Conservation (phyloP, 2,329 filamentous ascomycete species). For the Aspergillus felis region DNA sequence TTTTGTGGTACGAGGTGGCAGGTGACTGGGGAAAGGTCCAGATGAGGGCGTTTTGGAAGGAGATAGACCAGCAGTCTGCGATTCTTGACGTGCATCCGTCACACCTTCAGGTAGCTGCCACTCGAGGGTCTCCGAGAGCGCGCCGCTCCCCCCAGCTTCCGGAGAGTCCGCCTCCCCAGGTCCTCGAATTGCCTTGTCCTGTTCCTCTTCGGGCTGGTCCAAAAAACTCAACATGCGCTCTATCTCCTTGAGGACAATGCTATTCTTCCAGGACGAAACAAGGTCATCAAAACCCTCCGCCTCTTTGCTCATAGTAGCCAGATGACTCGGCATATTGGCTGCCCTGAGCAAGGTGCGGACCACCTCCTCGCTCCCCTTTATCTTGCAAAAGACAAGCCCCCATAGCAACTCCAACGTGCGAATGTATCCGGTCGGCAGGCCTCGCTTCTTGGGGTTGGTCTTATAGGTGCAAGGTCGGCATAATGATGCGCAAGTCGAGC, state of each 20-base stretch:
- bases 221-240: conserved; percentile 55
- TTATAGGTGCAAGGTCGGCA: conserved; percentile 67
- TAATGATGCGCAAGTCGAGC: conserved; percentile 62
- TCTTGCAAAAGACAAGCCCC: conserved; percentile 62
- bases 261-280: conserved; percentile 61
- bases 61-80: conserved; percentile 19
- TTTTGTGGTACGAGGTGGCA: conserved; percentile 13
- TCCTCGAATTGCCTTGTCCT: conserved; percentile 24
- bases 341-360: conserved; percentile 53
- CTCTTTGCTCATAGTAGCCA: conserved; percentile 37
- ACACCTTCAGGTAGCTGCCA: conserved; percentile 31
- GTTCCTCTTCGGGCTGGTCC: conserved; percentile 37
- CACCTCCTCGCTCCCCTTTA: conserved; percentile 56
- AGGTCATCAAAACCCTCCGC: conserved; percentile 52
- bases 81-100: conserved; percentile 14
- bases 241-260: conserved; percentile 59
- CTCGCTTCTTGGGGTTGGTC: conserved; percentile 69
- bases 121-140: conserved; percentile 29
- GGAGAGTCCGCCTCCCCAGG: conserved; percentile 22
- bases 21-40: conserved; percentile 8
- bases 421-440: conserved; percentile 76
- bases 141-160: conserved; percentile 29
- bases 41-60: conserved; percentile 21
- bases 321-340: conserved; percentile 36
- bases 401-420: conserved; percentile 67